Base-by-base conservation (phyloP, 176 grass and related monocot species). In the Pharus latifolius region DNA sequence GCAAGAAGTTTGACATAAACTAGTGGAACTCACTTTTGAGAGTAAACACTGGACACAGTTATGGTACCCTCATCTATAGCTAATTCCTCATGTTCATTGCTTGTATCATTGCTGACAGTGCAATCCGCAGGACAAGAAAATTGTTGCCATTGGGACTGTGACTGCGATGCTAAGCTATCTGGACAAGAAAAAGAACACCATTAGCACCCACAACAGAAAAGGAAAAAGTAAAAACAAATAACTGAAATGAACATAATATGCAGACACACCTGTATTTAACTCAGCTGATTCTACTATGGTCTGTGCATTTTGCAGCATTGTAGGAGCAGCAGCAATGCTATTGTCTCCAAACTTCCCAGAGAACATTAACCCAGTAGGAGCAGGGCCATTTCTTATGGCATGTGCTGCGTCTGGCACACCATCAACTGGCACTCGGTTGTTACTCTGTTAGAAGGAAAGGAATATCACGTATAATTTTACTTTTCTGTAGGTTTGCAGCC, bases 1-100 rank as follows among this genome's bases (percentile, higher is more conserved):
- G 32, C 30, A 38, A 2, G 51, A 30, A 38, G 12, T 52, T 52
- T 17, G 10, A 49, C 47, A 1, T 7, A 28, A 56, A 43, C 31
- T 60, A 63, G 48, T 53, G 31, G 38, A n/a, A 81, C 72, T 69
- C 51, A 90, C 87, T 85, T 81, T 73, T 90, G 78, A 25, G 82
- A 82, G 62, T 90, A 90, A 24, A 90, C 24, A 43, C 82, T 90
- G 68, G 87, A 90, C 31, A 90, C 28, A 38, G 67, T 78, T 53
- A 90, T 82, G 61, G 87, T 90, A 42, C 87, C 87, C 73, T 90
- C 87, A 75, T 90, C 87, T 75, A 90, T 90, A 30, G 78, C 64
- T 55, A 90, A 37, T 40, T 82, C 87, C 48, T 89, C 82, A 56
- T 85, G 83, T 32, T 82, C 82, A 58, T 71, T 58, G 53, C 37